phyloP scores from a whole-genome alignment of 2,329 filamentous ascomycete species.

The Mollisia scopiformis region DNA sequence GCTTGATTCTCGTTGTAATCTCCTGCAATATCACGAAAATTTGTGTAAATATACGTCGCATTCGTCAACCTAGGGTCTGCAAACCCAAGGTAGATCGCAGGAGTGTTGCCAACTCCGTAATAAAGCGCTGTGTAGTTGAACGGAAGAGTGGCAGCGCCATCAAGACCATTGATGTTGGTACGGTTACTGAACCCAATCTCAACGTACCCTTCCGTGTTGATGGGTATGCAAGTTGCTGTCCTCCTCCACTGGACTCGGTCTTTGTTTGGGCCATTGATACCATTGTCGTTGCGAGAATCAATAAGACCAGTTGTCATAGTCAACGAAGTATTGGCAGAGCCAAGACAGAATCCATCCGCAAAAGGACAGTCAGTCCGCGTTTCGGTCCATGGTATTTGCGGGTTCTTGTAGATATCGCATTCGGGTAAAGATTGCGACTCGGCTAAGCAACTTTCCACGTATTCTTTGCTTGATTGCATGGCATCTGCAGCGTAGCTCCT shows the following conservation, averaged over 20 bases:
- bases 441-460: background rate
- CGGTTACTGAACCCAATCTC: background rate
- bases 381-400: background rate
- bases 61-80: background rate
- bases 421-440: background rate
- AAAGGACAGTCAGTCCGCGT: background rate
- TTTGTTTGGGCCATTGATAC: background rate
- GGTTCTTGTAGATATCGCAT: background rate
- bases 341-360: slow-evolving; percentile 1
- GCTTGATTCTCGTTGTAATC: no score
- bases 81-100: background rate
- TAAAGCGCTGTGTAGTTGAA: background rate
- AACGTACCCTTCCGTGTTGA: background rate
- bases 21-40: background rate
- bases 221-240: background rate
- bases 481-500: background rate
- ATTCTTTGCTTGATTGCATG: background rate
- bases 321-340: background rate
- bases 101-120: background rate
- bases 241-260: background rate
- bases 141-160: background rate
- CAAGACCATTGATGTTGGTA: no score
- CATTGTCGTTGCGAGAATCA: background rate
- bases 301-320: background rate
- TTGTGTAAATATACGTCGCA: background rate